These are phyloP conservation scores for Hemileccinum impolitum DNA, from an alignment of 768 basidiomycete genomes.

Conservation along the genomic window DNA sequence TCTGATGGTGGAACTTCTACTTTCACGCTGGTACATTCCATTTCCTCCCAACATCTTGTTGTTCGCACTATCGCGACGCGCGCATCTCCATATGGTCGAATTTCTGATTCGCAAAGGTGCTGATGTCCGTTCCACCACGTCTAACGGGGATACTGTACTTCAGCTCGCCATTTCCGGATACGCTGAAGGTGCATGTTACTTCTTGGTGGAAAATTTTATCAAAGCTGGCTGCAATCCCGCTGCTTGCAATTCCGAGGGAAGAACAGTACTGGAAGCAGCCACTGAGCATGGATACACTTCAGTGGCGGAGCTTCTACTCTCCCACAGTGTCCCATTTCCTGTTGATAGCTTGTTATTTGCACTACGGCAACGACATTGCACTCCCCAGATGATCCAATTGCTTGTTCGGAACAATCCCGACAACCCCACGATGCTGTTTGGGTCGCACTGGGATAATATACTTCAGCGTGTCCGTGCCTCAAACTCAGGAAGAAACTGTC, in stretches of 20 bases:
- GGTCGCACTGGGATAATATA: neutral
- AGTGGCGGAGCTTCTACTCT: neutral
- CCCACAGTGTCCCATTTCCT: neutral
- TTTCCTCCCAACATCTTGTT: neutral
- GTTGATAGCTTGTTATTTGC: neutral
- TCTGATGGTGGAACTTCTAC: neutral
- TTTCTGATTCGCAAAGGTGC: neutral
- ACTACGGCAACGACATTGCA: neutral
- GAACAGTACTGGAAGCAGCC: neutral
- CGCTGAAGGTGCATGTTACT: neutral
- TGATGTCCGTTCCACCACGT: neutral
- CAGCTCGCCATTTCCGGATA: neutral
- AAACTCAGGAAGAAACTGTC: neutral
- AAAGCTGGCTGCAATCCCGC: neutral
- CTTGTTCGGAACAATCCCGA: neutral
- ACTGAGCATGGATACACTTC: neutral
- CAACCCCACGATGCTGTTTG: neutral
- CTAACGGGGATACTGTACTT: neutral
- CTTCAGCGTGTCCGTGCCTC: neutral
- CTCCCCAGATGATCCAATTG: neutral
- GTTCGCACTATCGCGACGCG: neutral
- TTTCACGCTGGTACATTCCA: neutral
- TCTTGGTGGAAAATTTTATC: neutral
- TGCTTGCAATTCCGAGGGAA: neutral
- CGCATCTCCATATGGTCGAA: neutral